Conservation (phyloP, 2,329 filamentous ascomycete genomes). For the Chrysoporthe deuterocubensis region DNA sequence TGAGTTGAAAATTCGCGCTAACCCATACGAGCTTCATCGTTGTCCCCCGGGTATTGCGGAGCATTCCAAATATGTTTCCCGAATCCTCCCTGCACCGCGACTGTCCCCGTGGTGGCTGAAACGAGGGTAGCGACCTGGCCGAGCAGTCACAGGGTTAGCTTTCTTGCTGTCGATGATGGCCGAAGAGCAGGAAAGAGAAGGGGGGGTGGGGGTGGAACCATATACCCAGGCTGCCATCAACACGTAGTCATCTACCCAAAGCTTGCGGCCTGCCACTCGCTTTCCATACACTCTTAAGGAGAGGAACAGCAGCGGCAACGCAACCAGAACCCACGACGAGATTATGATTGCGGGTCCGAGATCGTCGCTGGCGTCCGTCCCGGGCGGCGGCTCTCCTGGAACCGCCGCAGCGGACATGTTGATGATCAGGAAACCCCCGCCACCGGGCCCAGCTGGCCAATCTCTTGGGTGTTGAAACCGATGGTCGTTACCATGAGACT, state of each 20-base stretch:
- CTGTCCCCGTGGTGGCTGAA: not conserved
- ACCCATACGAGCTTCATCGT: not conserved
- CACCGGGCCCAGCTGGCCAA: not conserved
- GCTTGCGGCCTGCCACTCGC: not conserved
- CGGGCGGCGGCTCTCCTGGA: not conserved
- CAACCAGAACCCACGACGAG: not conserved
- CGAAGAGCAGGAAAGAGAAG: not conserved
- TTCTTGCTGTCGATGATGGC: not conserved
- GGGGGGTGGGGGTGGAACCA: not conserved
- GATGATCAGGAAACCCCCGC: not conserved
- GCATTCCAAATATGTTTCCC: conserved; percentile 2
- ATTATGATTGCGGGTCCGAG: not conserved
- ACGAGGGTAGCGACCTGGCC: no score
- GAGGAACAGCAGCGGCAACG: not conserved
- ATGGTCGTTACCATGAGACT: not conserved
- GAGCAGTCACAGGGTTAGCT: not conserved
- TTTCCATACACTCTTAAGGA: not conserved
- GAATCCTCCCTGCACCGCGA: not conserved
- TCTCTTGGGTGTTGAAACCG: not conserved
- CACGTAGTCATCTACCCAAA: conserved; percentile 6
- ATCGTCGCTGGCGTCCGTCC: not conserved
- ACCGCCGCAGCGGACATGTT: not conserved
- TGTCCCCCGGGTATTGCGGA: not conserved
- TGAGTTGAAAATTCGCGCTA: not conserved
- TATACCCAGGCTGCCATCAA: conserved; percentile 10